Conservation (phyloP, 1,284 basidiomycete genomes). For the Leucoagaricus sp. region DNA sequence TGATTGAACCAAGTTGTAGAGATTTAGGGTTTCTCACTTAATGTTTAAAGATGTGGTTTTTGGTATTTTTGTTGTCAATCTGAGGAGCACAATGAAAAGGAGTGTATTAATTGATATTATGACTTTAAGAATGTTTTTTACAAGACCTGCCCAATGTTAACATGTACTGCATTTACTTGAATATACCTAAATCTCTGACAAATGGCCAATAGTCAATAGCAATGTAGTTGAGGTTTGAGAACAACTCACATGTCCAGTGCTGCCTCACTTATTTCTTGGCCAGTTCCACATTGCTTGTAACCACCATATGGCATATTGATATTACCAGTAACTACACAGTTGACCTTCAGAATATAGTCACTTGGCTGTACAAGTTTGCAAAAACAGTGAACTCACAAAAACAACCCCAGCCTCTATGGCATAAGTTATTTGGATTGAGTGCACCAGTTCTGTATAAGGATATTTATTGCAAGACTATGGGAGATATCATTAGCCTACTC, state of each 20-base stretch:
- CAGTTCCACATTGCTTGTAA: constrained; percentile 85
- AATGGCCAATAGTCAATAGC: neutral
- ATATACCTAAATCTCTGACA: no score
- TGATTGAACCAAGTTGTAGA: no score
- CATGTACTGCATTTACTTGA: no score
- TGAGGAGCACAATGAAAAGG: no score
- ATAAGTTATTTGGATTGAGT: constrained; percentile 71
- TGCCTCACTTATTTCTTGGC: constrained; percentile 85
- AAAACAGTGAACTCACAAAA: constrained; percentile 42
- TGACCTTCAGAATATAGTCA: constrained; percentile 51
- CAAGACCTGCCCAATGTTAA: no score
- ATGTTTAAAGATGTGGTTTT: no score
- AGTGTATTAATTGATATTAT: no score
- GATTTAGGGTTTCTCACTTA: no score
- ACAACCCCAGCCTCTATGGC: constrained; percentile 78
- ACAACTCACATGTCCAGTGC: constrained; percentile 63
- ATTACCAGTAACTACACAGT: constrained; percentile 75
- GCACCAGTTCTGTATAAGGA: constrained; percentile 73
- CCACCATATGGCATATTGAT: constrained; percentile 82
- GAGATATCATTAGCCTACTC: constrained; percentile 72
- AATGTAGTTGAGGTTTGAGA: neutral
- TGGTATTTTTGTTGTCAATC: no score
- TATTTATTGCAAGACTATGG: constrained; percentile 81
- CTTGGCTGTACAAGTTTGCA: constrained; percentile 18
- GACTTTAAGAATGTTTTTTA: no score